Evolutionary conservation across 2,329 filamentous ascomycete species (phyloP).

Genomic region (Hypoxylon sp.): DNA sequence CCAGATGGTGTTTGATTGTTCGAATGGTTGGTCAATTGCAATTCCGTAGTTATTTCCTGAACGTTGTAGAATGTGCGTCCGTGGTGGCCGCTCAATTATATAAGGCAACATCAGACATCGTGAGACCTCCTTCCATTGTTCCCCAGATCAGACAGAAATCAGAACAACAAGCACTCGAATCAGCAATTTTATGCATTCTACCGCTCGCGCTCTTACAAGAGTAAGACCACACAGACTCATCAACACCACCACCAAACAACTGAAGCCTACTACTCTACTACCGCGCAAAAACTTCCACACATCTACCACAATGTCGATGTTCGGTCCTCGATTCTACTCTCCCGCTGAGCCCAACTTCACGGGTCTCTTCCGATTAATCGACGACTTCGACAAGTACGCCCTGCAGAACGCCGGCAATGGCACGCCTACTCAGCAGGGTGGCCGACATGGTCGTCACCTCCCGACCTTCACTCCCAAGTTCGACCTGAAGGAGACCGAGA

Average conservation of each 20-base stretch:
- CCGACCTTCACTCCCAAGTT: slow-evolving; percentile 81
- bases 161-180: slow-evolving; percentile 38
- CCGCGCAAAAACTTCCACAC: slow-evolving; percentile 39
- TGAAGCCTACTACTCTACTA: slow-evolving; percentile 29
- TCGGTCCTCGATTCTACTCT: slow-evolving; percentile 68
- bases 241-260: slow-evolving; percentile 45
- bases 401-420: slow-evolving; percentile 49
- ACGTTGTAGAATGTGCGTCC: slow-evolving; percentile 46
- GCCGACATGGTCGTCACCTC: slow-evolving; percentile 50
- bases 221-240: slow-evolving; percentile 46
- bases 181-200: slow-evolving; percentile 33
- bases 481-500: slow-evolving; percentile 79
- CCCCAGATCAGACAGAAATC: slow-evolving; percentile 51
- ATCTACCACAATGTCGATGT: slow-evolving; percentile 70
- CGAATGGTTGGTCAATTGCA: slow-evolving; percentile 43
- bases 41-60: slow-evolving; percentile 48
- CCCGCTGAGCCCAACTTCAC: slow-evolving; percentile 65
- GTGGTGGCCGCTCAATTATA: slow-evolving; percentile 49
- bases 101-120: slow-evolving; percentile 46
- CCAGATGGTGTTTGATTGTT: slow-evolving; percentile 43
- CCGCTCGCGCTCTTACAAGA: slow-evolving; percentile 45
- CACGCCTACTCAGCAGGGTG: slow-evolving; percentile 25
- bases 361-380: slow-evolving; percentile 74
- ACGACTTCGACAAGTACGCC: slow-evolving; percentile 73
- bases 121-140: slow-evolving; percentile 37